Evolutionary conservation across 2,329 filamentous ascomycete genomes (phyloP).

Genomic region (Fusarium ambrosium): DNA sequence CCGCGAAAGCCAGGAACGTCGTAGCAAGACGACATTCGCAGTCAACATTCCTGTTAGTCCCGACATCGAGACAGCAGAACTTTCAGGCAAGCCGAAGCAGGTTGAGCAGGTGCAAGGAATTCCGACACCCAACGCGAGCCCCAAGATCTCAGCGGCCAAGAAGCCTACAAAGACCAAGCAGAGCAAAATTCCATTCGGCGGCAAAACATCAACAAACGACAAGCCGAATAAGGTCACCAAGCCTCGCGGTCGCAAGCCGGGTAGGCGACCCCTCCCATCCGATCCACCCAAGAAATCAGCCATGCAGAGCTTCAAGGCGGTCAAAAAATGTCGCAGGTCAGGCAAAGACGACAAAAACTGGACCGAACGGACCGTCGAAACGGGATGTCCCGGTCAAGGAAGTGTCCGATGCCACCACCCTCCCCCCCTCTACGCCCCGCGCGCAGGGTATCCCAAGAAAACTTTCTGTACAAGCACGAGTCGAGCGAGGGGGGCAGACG

Average conservation of each 20-base stretch:
- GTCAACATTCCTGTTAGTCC: conserved; percentile 47
- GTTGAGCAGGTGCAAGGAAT: conserved; percentile 64
- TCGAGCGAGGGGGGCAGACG: conserved; percentile 23
- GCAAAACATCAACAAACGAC: conserved; percentile 29
- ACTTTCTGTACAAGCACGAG: conserved; percentile 29
- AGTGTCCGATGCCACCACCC: conserved; percentile 8
- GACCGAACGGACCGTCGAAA: conserved; percentile 8
- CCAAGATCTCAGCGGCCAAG: conserved; percentile 61
- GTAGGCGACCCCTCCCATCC: conserved; percentile 52
- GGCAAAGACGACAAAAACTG: conserved; percentile 38
- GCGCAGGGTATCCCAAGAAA: conserved; percentile 32
- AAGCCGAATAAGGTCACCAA: conserved; percentile 45
- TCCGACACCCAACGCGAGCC: conserved; percentile 70
- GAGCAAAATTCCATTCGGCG: conserved; percentile 63
- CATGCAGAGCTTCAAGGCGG: conserved; percentile 52
- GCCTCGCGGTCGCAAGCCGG: conserved; percentile 49
- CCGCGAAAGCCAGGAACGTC: conserved; percentile 54
- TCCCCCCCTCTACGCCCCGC: conserved; percentile 47
- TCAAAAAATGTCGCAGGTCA: conserved; percentile 39
- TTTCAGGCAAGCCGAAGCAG: conserved; percentile 55
- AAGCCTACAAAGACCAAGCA: conserved; percentile 62
- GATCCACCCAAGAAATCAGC: conserved; percentile 58
- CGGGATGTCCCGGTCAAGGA: conserved; percentile 5
- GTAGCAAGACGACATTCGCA: conserved; percentile 55
- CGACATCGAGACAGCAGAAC: conserved; percentile 36